Conservation (phyloP, 2,329 filamentous ascomycete genomes). For the Triangularia verruculosa region DNA sequence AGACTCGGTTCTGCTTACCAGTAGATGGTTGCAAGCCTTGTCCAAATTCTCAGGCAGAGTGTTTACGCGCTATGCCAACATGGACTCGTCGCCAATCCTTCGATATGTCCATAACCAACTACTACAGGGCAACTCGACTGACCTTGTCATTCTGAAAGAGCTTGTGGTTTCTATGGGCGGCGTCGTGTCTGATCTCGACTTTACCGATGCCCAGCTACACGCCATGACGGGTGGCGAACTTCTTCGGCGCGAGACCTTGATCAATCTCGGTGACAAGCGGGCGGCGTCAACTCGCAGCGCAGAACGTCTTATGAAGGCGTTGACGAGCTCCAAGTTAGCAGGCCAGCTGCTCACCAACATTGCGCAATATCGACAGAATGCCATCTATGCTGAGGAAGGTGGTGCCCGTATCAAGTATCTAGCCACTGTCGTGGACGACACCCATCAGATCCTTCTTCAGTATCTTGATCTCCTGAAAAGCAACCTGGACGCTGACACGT, state of each 20-base stretch:
- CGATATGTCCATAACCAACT: slow-evolving; percentile 89
- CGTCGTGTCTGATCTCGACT: slow-evolving; percentile 80
- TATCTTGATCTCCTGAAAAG: slow-evolving; percentile 86
- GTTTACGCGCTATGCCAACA: slow-evolving; percentile 78
- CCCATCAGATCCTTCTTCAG: slow-evolving; percentile 79
- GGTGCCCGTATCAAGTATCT: slow-evolving; percentile 85
- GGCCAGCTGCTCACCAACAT: slow-evolving; percentile 84
- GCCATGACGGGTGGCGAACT: slow-evolving; percentile 84
- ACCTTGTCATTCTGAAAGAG: slow-evolving; percentile 87
- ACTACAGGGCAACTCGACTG: slow-evolving; percentile 76
- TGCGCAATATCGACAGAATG: slow-evolving; percentile 85
- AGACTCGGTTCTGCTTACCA: slow-evolving; percentile 69
- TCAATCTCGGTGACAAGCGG: slow-evolving; percentile 76
- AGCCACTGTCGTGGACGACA: slow-evolving; percentile 84
- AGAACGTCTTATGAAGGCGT: slow-evolving; percentile 72
- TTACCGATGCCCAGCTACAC: slow-evolving; percentile 82
- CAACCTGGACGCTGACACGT: slow-evolving; percentile 72
- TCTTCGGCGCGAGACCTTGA: slow-evolving; percentile 75
- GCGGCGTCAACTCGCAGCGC: slow-evolving; percentile 73
- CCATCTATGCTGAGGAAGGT: slow-evolving; percentile 69
- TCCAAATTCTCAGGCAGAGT: slow-evolving; percentile 89
- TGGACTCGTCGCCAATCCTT: slow-evolving; percentile 80
- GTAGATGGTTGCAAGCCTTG: slow-evolving; percentile 86
- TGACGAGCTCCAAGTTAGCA: slow-evolving; percentile 74
- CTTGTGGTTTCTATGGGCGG: slow-evolving; percentile 91